Evolutionary conservation across 2,329 filamentous ascomycete genomes (phyloP).

Genomic region (Talaromyces albobiverticillius): DNA sequence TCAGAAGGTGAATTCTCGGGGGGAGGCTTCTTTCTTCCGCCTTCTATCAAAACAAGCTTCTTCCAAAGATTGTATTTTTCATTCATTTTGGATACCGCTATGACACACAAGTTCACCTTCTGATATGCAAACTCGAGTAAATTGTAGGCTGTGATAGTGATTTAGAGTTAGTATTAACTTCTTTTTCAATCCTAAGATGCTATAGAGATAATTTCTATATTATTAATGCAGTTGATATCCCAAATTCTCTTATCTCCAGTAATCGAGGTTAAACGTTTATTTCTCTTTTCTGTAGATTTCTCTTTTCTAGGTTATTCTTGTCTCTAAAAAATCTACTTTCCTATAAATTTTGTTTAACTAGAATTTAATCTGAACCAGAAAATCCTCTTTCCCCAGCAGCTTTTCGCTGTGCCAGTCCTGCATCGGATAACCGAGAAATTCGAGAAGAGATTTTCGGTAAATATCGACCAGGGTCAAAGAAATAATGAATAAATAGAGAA

Average conservation of each 20-base stretch:
- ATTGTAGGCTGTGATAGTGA: background rate
- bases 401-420: no score
- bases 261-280: background rate
- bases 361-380: no score
- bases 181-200: background rate
- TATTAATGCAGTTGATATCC: background rate
- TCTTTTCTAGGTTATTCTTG: background rate
- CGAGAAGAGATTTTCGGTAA: no score
- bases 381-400: no score
- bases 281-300: background rate
- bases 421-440: no score
- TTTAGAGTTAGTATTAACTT: background rate
- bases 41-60: background rate
- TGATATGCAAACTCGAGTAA: background rate
- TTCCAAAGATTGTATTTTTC: background rate
- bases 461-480: no score
- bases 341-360: background rate
- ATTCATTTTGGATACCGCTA: background rate
- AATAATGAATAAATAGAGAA: no score
- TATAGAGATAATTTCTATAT: background rate
- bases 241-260: background rate
- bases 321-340: background rate
- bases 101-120: background rate
- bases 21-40: background rate
- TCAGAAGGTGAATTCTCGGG: background rate